Percentiles rank a stretch among this genome's conserved stretches.
Evolutionary conservation across 2,329 filamentous ascomycete species (phyloP).

Genomic region (Penicillium sp.): DNA sequence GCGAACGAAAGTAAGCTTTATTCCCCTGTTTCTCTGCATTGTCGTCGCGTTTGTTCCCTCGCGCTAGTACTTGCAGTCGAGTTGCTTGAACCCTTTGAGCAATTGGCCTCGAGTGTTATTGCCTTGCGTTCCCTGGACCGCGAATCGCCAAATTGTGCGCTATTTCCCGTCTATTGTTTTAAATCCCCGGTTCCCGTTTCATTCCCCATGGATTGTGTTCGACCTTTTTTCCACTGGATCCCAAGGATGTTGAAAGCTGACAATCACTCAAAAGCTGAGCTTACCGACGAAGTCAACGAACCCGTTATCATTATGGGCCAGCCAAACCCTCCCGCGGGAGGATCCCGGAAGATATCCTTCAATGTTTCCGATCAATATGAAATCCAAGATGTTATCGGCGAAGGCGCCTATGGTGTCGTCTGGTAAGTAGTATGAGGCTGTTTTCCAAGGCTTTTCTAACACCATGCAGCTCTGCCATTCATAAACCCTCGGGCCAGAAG

Average conservation of each 20-base stretch:
- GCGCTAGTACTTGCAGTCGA: neutral
- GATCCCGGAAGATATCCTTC: conserved; percentile 93
- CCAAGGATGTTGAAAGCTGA: conserved; percentile 12
- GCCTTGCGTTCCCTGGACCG: neutral
- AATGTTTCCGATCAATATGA: conserved; percentile 99
- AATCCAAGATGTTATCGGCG: conserved; percentile 98
- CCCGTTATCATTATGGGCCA: conserved; percentile 44
- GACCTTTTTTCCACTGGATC: conserved; percentile 2
- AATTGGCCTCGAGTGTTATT: neutral
- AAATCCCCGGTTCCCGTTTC: neutral
- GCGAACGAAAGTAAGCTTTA: conserved; percentile 20
- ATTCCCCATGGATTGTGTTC: conserved; percentile 9
- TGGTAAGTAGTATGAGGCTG: conserved; percentile 63
- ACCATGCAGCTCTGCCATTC: conserved; percentile 77
- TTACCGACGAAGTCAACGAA: conserved; percentile 4
- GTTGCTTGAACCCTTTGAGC: neutral
- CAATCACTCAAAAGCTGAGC: conserved; percentile 1
- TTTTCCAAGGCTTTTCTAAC: neutral
- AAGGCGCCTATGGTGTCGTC: conserved; percentile 97
- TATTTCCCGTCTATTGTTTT: neutral
- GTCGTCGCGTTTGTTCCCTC: neutral
- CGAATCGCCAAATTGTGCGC: neutral
- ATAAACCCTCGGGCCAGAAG: conserved; percentile 97
- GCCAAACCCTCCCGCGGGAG: conserved; percentile 49
- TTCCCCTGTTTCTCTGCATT: neutral